These are phyloP conservation scores for Pugionium dolabratum DNA, from an alignment of 345 rosid species.

Conservation along the genomic window DNA sequence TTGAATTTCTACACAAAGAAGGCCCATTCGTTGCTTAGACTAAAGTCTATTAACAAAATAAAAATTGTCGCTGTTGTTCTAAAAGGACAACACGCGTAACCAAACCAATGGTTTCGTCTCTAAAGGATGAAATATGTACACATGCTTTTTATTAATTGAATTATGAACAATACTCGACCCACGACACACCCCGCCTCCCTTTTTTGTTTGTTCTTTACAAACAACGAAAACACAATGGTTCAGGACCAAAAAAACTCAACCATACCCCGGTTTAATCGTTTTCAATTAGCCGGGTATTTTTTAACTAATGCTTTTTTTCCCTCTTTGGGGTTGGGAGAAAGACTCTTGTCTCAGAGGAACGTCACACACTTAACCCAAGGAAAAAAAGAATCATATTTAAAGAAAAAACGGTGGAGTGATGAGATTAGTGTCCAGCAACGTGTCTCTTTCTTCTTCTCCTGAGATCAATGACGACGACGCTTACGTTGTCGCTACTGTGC, in stretches of 20 bases:
- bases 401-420: too few species aligned
- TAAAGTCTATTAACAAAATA: conserved; percentile 16
- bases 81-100: conserved; percentile 25
- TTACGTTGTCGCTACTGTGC: background rate
- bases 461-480: background rate
- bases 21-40: conserved; percentile 16
- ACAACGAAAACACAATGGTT: conserved; percentile 9
- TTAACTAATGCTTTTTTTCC: background rate
- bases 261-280: conserved; percentile 5
- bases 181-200: conserved; percentile 17
- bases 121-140: conserved; percentile 4
- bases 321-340: conserved; percentile 22
- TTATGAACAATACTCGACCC: conserved; percentile 26
- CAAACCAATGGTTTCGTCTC: conserved; percentile 7
- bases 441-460: background rate
- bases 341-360: conserved; percentile 29
- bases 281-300: background rate
- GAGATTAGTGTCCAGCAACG: too few species aligned
- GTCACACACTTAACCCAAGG: conserved; percentile 21
- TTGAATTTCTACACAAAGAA: conserved; percentile 16
- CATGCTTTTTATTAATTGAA: conserved; percentile 28
- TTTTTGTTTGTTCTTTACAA: conserved; percentile 13
- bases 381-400: background rate
- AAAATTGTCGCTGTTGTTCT: conserved; percentile 25
- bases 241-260: conserved; percentile 3